Evolutionary conservation across 2,329 filamentous ascomycete genomes (phyloP), one percentile per base, ranked within the genome.

Genomic region (Hymenoscyphus repandus): DNA sequence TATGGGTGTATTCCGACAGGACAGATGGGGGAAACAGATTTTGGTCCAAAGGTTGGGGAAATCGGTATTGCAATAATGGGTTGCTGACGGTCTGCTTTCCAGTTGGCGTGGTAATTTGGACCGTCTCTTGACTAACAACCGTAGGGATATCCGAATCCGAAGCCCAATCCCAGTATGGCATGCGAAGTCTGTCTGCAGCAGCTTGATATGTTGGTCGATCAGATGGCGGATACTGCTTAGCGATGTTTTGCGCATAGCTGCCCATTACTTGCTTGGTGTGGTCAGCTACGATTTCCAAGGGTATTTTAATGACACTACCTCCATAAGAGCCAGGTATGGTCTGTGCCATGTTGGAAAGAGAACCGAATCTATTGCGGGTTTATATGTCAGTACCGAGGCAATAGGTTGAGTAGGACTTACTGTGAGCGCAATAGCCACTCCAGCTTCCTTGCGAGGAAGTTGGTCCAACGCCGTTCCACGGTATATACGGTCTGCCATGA

Each of bases 241-340:
- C 77, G 27, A 79, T 72, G 2, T 58, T 61, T 55, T 70, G 69
- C 40, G 74, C 73, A 39, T 75, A 68, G 2, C 62, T 57, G 34
- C 74, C 74, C 10, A 82, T 67, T n/a, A 68, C 61, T 74, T 82
- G 78, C 75, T 79, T 2, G 60, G 46, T 17, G 15, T 3, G 13
- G 9, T 39, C 34, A 53, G 49, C n/a, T 32, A 2, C 30, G 13
- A 10, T n/a, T 52, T 56, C 37, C 27, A 11, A 10, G 22, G 20
- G 30, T 20, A 17, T 6, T 62, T 64, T 6, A 63, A 52, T 27
- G 62, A 51, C 5, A 1, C 64, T 66, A 78, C 75, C 69, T 82
- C 79, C 47, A 71, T 79, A 7, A 80, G 67, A 3, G 72, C 66
- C 31, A 79, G 58, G 53, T 76, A 81, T 3, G 77, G 73, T 5